Percentiles rank a stretch among this genome's conserved stretches.
Conservation (phyloP, 2,329 filamentous ascomycete genomes). For the Stachybotrys echinatus region DNA sequence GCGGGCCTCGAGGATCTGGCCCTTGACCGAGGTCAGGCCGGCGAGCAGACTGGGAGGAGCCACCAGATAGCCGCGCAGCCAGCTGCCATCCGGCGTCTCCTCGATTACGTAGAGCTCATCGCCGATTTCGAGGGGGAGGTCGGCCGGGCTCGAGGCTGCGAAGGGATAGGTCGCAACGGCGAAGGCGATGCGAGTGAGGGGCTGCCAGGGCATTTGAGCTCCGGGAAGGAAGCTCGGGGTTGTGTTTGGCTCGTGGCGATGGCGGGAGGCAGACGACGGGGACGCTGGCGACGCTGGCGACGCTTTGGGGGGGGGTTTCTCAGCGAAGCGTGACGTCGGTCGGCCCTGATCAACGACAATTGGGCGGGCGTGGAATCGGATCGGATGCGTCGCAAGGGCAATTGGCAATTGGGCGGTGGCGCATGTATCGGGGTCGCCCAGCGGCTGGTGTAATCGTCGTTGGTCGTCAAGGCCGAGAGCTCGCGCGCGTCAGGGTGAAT, state of each 20-base stretch:
- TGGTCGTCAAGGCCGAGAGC: background rate
- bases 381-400: background rate
- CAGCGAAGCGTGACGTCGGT: background rate
- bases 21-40: slow-evolving; percentile 83
- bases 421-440: too few species aligned
- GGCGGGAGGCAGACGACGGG: slow-evolving; percentile 10
- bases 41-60: slow-evolving; percentile 90
- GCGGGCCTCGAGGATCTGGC: slow-evolving; percentile 88
- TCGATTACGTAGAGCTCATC: slow-evolving; percentile 99
- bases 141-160: slow-evolving; percentile 75
- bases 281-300: too few species aligned
- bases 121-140: slow-evolving; percentile 93
- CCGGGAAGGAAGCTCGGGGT: slow-evolving; percentile 5
- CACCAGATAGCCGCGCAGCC: slow-evolving; percentile 93
- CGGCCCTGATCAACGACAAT: too few species aligned
- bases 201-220: slow-evolving; percentile 85
- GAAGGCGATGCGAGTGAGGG: slow-evolving; percentile 94
- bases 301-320: background rate
- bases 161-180: slow-evolving; percentile 96
- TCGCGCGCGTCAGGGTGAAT: background rate
- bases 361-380: background rate
- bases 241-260: background rate
- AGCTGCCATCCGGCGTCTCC: slow-evolving; percentile 84
- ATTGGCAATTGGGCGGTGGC: too few species aligned
- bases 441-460: too few species aligned